A percentile compares a stretch with the other conserved stretches of the same genome.
These are phyloP conservation scores for Pulveroboletus frians DNA, from an alignment of 768 basidiomycete genomes.

Conservation along the genomic window DNA sequence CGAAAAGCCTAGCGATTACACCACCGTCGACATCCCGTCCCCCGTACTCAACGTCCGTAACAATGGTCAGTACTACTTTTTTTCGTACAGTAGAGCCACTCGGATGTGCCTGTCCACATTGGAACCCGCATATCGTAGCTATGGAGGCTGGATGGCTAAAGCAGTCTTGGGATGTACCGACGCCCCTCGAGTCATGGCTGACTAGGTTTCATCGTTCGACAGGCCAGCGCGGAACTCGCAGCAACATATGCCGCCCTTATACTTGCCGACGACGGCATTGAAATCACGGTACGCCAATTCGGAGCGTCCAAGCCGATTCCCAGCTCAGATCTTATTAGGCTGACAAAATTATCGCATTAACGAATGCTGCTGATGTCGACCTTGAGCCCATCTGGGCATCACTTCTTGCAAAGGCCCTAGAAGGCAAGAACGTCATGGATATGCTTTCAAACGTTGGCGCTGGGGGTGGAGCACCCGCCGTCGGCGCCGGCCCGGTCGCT, in stretches of 20 bases:
- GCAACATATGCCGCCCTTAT: slow-evolving; percentile 96
- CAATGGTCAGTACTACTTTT: slow-evolving; percentile 24
- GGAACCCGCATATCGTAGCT: neutral
- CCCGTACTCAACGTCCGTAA: slow-evolving; percentile 6
- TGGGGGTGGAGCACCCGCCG: slow-evolving; percentile 82
- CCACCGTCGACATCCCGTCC: slow-evolving; percentile 13
- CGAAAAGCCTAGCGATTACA: slow-evolving; percentile 1
- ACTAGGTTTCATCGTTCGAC: slow-evolving; percentile 3
- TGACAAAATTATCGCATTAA: slow-evolving; percentile 89
- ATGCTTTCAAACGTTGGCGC: slow-evolving; percentile 92
- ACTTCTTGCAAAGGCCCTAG: slow-evolving; percentile 95
- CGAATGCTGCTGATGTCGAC: slow-evolving; percentile 76
- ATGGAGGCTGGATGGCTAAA: slow-evolving; percentile 18
- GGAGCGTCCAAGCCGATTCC: neutral
- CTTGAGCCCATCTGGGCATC: slow-evolving; percentile 97
- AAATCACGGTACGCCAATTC: slow-evolving; percentile 80
- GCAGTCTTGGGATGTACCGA: slow-evolving; percentile 9
- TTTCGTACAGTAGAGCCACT: neutral
- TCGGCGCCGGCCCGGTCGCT: slow-evolving; percentile 45
- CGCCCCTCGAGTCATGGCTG: slow-evolving; percentile 4
- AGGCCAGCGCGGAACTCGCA: slow-evolving; percentile 75
- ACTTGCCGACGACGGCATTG: slow-evolving; percentile 94
- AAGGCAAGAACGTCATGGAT: slow-evolving; percentile 97
- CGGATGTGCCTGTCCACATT: neutral
- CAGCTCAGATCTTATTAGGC: slow-evolving; percentile 43